Conservation (phyloP, 257 asterid species). For the Gardenia jasminoides region DNA sequence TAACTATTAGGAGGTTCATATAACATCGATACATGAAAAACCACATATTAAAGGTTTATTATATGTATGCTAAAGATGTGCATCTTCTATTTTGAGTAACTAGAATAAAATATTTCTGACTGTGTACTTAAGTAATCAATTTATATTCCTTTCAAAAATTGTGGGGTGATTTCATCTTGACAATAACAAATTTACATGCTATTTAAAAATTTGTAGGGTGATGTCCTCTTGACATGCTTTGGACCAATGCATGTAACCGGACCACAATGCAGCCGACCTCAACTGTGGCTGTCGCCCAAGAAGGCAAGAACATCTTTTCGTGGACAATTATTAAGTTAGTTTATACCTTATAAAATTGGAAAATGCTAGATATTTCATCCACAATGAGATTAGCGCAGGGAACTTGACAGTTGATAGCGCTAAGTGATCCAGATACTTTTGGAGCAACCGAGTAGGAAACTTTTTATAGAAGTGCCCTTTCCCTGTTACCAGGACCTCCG, state of each 20-base stretch:
- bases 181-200: no score
- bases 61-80: neutral
- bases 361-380: neutral
- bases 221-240: neutral
- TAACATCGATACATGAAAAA: neutral
- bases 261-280: neutral
- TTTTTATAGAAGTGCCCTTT: neutral
- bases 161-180: no score
- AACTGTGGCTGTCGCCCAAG: slow-evolving; percentile 28
- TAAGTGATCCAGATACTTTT: slow-evolving; percentile 13
- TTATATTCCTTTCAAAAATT: neutral
- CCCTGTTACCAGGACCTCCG: slow-evolving; percentile 25
- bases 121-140: neutral
- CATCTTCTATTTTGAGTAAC: neutral
- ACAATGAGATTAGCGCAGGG: slow-evolving; percentile 14
- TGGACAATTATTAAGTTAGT: neutral
- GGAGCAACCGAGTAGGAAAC: neutral
- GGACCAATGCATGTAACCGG: slow-evolving; percentile 8
- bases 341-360: slow-evolving; percentile 5
- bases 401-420: slow-evolving; percentile 9
- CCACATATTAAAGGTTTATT: neutral
- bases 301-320: slow-evolving; percentile 23
- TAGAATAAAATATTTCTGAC: neutral
- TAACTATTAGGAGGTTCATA: neutral
- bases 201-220: neutral